These are phyloP conservation scores for Dissoconium aciculare DNA, from an alignment of 2,329 filamentous ascomycete species.

Conservation along the genomic window DNA sequence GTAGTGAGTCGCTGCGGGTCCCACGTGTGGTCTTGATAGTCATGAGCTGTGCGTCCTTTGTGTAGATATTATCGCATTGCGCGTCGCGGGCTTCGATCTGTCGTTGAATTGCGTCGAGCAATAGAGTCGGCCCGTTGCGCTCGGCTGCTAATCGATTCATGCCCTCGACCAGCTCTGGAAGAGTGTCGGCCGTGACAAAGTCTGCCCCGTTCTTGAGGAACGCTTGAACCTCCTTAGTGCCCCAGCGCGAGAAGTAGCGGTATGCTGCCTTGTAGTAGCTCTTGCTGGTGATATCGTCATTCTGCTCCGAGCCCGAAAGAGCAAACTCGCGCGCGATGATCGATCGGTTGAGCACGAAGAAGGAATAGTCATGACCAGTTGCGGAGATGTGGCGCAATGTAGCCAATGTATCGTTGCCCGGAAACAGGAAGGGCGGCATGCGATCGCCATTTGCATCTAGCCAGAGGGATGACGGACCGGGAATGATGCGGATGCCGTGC, in stretches of 20 bases:
- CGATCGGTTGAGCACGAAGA: conserved; percentile 45
- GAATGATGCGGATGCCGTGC: conserved; percentile 47
- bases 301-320: conserved; percentile 49
- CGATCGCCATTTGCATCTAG: conserved; percentile 46
- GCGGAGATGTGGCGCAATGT: conserved; percentile 45
- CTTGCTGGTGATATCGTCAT: conserved; percentile 45
- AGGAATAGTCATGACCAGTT: conserved; percentile 48
- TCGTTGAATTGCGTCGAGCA: conserved; percentile 31
- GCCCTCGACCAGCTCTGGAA: conserved; percentile 39
- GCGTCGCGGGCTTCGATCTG: conserved; percentile 40
- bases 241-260: conserved; percentile 40
- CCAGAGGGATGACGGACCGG: conserved; percentile 48
- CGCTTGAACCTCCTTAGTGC: conserved; percentile 39
- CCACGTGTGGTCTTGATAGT: conserved; percentile 41
- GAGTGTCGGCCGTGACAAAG: conserved; percentile 43
- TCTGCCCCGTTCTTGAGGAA: conserved; percentile 45
- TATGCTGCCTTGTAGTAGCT: conserved; percentile 35
- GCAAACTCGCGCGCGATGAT: conserved; percentile 49
- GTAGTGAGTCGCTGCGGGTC: conserved; percentile 42
- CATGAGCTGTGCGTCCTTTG: conserved; percentile 49
- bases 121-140: conserved; percentile 34
- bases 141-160: conserved; percentile 44
- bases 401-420: conserved; percentile 42
- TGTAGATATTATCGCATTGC: conserved; percentile 42
- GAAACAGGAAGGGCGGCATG: conserved; percentile 42